These are phyloP conservation scores for Dioscorea cayenensis DNA, from an alignment of 116 monocot genomes.

Conservation along the genomic window DNA sequence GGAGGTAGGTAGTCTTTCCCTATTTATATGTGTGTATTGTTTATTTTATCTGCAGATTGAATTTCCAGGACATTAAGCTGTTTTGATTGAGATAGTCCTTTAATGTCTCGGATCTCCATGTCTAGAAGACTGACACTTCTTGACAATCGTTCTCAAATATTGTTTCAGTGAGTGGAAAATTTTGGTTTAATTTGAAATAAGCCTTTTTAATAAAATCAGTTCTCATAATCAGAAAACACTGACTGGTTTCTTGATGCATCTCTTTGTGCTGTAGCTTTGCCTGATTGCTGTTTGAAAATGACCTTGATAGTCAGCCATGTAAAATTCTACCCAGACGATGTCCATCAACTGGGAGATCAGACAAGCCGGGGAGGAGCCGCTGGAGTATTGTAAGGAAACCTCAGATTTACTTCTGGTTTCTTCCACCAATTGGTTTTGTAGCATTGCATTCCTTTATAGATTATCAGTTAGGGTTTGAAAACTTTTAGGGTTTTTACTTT, in stretches of 20 bases:
- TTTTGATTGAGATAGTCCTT: background rate
- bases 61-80: background rate
- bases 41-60: background rate
- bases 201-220: background rate
- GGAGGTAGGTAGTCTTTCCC: constrained; percentile 46
- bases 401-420: no score
- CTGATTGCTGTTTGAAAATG: constrained; percentile 91
- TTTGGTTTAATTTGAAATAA: background rate
- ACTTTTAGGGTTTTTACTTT: no score
- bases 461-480: no score
- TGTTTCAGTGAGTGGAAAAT: constrained; percentile 65
- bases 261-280: constrained; percentile 66
- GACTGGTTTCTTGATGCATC: constrained; percentile 82
- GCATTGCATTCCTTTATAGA: no score
- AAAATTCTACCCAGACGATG: no score
- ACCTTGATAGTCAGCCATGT: constrained; percentile 77
- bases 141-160: constrained; percentile 66
- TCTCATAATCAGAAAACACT: background rate
- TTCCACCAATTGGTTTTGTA: no score
- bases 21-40: constrained; percentile 1
- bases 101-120: constrained; percentile 52
- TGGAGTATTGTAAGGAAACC: no score
- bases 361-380: no score
- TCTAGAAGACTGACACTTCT: constrained; percentile 84
- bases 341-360: no score